Evolutionary conservation across 2,329 filamentous ascomycete genomes (phyloP), one percentile per base, ranked within the genome.

Genomic region (Trichophyton benhamiae): DNA sequence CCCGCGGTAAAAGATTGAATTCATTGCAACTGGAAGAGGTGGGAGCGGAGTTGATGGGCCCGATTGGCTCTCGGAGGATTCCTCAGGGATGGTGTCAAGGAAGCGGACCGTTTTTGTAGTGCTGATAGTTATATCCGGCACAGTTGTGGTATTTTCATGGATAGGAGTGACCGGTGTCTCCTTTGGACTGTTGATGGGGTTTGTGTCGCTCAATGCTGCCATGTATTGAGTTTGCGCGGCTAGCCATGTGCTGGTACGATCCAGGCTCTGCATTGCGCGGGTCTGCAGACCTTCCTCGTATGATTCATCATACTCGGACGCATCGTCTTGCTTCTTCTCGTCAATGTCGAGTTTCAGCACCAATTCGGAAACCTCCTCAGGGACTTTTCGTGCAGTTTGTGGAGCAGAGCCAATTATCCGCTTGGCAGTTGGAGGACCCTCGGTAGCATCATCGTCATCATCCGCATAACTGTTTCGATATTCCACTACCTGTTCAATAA

Each of bases 221-320:
- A 92, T 81, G 27, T 58, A 58, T 30, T 58, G 41, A 48, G 85
- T 85, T 72, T 97, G 92, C 6, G 90, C 88, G 67, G 85, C 78
- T 33, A 97, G 82, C 92, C 92, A 97, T 52, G 89, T 75, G 68
- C 88, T 87, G 3, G 92, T 97, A 64, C 91, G 85, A 72, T 94
- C 89, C 59, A 94, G 77, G 68, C 91, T 89, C n/a, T 82, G 83
- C 20, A 86, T 77, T 6, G 88, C 85, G 49, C 81, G 81, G 66
- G 87, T 79, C 69, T 88, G 82, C 64, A 95, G 83, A 72, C 89
- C 88, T 60, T 82, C 80, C 57, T 86, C 81, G 69, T 95, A 95
- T 63, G 83, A 80, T 61, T 89, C 83, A 65, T 91, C 88, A 68
- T 88, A 89, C 66, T 88, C 86, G 49, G 80, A 80, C n/a, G 70